Evolutionary conservation across 352 stramenopile species (phyloP).

Genomic region (Phytophthora litchii): DNA sequence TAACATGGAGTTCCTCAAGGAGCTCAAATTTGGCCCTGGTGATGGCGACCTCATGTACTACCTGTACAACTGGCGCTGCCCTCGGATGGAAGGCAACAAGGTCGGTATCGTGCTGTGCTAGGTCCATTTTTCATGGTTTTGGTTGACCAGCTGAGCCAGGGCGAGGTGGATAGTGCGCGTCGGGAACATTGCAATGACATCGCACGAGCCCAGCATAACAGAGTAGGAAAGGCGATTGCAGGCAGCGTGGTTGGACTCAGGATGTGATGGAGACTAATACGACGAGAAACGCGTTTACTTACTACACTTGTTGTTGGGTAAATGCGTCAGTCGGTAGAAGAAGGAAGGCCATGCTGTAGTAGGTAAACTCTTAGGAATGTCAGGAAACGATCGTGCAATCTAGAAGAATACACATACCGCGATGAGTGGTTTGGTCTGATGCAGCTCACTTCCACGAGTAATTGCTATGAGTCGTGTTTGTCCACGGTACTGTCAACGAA

Average conservation of each 20-base stretch:
- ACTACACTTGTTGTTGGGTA: slow-evolving; percentile 16
- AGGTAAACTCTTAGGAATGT: slow-evolving; percentile 3
- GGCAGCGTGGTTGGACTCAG: not conserved
- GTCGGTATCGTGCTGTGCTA: slow-evolving; percentile 67
- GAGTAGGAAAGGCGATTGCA: not conserved
- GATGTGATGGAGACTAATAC: slow-evolving; percentile 1
- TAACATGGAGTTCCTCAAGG: slow-evolving; percentile 64
- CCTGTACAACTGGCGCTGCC: slow-evolving; percentile 81
- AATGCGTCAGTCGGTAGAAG: slow-evolving; percentile 24
- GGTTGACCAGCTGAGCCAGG: slow-evolving; percentile 1
- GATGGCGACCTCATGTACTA: slow-evolving; percentile 77
- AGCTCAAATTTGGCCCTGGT: slow-evolving; percentile 67
- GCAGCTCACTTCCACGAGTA: too few species aligned
- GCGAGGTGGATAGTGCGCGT: slow-evolving; percentile 11
- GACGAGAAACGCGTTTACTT: slow-evolving; percentile 10
- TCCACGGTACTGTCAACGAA: slow-evolving; percentile 1
- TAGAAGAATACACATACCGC: slow-evolving; percentile 1
- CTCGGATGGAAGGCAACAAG: slow-evolving; percentile 52
- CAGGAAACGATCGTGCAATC: slow-evolving; percentile 15
- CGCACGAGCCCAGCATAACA: not conserved
- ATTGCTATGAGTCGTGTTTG: not conserved
- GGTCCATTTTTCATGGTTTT: not conserved
- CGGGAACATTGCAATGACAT: slow-evolving; percentile 15
- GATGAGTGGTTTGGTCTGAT: not conserved
- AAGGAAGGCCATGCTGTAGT: slow-evolving; percentile 15